Base-by-base conservation (phyloP, 2,329 filamentous ascomycete species). In the Paecilomyces niveus region DNA sequence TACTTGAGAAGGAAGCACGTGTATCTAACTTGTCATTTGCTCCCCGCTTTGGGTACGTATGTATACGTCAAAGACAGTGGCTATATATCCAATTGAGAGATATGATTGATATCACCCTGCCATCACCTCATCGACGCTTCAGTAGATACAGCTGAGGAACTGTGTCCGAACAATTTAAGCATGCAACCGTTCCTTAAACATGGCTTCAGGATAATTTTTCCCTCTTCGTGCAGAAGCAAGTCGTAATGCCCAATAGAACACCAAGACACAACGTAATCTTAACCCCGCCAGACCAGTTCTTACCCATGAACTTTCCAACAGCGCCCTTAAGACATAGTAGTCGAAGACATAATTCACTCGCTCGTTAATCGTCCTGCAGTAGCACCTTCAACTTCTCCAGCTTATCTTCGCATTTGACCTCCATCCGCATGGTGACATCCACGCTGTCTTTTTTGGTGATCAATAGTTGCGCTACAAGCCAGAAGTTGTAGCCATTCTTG, bases 371-470 rank as follows among this genome's bases (percentile, higher is more conserved):
- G 55, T 75, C 72, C 53, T 68, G 63, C 18, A 76, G 62, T 32
- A 77, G 59, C 3, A 76, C 74, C 45, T 74, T 76, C 55, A 77
- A 62, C 57, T 75, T 74, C 54, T 73, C 68, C 45, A 77, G 59
- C 57, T 76, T 76, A 62, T 77, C 75, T 54, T 76, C 74, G 35
- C 75, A 77, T 55, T 73, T 74, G n/a, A 77, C 72, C 54, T 76
- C 75, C 73, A 76, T 76, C 53, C 66, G 67, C 69, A 76, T 76
- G 9, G 76, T 69, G 13, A 77, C 72, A 56, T 77, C 74, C n/a
- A 76, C 68, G 8, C 72, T 72, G 57, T 76, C 71, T 53, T 75
- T 75, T 39, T 74, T 74, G 21, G 72, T 76, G 59, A 76, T 70
- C 13, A 77, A 69, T 3, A 76, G 62, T 53, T 75, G 72, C 3